phyloP scores from a whole-genome alignment of 805 yeast genomes.

The Zygosaccharomyces pseudorouxii region DNA sequence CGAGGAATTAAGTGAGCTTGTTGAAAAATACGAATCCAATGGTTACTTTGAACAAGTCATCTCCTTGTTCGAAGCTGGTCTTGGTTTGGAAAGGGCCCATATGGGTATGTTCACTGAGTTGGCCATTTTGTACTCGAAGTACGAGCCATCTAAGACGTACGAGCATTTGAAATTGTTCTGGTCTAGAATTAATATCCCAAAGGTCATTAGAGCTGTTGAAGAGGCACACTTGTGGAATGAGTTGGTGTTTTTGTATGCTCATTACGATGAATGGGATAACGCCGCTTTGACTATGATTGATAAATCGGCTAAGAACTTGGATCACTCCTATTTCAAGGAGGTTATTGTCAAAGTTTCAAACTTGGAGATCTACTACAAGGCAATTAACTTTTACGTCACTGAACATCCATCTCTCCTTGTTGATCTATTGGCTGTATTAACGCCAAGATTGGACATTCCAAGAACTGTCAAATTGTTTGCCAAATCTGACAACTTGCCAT shows the following conservation, averaged over 20 bases:
- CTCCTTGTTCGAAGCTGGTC: slow-evolving; percentile 89
- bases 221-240: slow-evolving; percentile 95
- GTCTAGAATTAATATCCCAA: slow-evolving; percentile 97
- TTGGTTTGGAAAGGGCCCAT: slow-evolving; percentile 96
- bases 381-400: slow-evolving; percentile 87
- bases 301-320: slow-evolving; percentile 86
- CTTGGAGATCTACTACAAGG: slow-evolving; percentile 94
- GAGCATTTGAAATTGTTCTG: slow-evolving; percentile 96
- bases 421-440: slow-evolving; percentile 76
- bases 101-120: slow-evolving; percentile 99
- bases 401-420: slow-evolving; percentile 89
- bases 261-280: slow-evolving; percentile 98
- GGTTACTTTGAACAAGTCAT: slow-evolving; percentile 92
- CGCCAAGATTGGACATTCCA: slow-evolving; percentile 88
- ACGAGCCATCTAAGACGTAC: slow-evolving; percentile 84
- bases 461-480: slow-evolving; percentile 93
- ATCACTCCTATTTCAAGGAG: slow-evolving; percentile 91
- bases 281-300: slow-evolving; percentile 97
- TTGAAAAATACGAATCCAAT: slow-evolving; percentile 75
- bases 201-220: slow-evolving; percentile 91
- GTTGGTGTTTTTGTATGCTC: slow-evolving; percentile 91
- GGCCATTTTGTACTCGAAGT: slow-evolving; percentile 85
- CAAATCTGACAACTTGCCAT: slow-evolving; percentile 91
- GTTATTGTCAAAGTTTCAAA: slow-evolving; percentile 91
- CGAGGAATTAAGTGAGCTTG: slow-evolving; percentile 90